phyloP scores from a whole-genome alignment of 164 flowering plant genomes.

The Annona cherimola region DNA sequence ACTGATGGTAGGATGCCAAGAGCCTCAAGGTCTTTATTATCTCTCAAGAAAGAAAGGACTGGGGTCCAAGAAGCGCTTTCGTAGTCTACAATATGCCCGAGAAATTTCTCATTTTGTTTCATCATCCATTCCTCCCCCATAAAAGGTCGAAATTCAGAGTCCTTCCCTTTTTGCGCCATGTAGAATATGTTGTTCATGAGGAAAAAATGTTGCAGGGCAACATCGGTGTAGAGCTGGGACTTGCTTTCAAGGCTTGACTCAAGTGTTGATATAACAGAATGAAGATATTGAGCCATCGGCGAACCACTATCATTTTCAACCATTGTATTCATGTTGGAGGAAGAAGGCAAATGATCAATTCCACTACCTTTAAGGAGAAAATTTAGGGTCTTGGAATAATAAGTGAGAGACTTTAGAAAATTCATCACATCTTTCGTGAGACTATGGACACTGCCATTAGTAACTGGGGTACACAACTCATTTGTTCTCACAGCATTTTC shows the following conservation, averaged over 20 bases:
- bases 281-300: slow-evolving; percentile 42
- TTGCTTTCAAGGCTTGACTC: slow-evolving; percentile 45
- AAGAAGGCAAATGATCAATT: slow-evolving; percentile 17
- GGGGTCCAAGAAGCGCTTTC: slow-evolving; percentile 71
- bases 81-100: slow-evolving; percentile 56
- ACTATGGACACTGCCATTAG: slow-evolving; percentile 23
- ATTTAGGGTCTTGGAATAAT: slow-evolving; percentile 49
- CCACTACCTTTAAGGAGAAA: slow-evolving; percentile 36
- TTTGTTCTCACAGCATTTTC: slow-evolving; percentile 1
- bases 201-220: slow-evolving; percentile 47
- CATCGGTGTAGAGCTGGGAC: slow-evolving; percentile 50
- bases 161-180: slow-evolving; percentile 71
- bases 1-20: slow-evolving; percentile 28
- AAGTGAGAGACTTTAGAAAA: slow-evolving; percentile 47
- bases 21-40: too few species aligned
- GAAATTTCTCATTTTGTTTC: slow-evolving; percentile 55
- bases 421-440: slow-evolving; percentile 83
- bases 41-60: slow-evolving; percentile 47
- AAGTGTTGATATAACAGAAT: slow-evolving; percentile 27
- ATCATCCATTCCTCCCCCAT: slow-evolving; percentile 70
- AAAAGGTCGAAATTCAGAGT: slow-evolving; percentile 43
- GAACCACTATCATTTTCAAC: slow-evolving; percentile 35
- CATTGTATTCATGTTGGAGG: slow-evolving; percentile 23
- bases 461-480: neutral
- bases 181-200: slow-evolving; percentile 74